Evolutionary conservation across 106 monocot species (phyloP).

Genomic region (Alisma plantagoaquatica): DNA sequence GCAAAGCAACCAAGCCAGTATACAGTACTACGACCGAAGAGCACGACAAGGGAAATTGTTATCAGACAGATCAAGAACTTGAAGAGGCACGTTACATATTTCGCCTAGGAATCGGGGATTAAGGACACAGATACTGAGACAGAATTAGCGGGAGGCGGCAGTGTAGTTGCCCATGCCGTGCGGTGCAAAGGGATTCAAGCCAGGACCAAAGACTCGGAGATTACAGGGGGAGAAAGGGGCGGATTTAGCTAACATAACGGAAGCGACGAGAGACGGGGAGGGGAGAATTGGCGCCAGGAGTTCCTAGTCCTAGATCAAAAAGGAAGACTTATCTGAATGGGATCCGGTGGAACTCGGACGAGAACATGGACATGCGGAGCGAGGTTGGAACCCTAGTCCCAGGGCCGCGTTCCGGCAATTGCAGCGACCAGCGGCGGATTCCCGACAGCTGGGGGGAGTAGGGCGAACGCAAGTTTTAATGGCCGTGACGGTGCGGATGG

Average conservation of each 20-base stretch:
- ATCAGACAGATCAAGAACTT: background rate
- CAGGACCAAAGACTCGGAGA: slow-evolving; percentile 27
- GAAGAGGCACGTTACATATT: too few relatives aligned
- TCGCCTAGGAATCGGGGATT: too few relatives aligned
- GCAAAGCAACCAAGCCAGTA: background rate
- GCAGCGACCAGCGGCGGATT: too few relatives aligned
- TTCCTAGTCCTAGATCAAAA: too few relatives aligned
- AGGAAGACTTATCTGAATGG: too few relatives aligned
- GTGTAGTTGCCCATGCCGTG: slow-evolving; percentile 23
- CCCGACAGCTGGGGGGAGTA: too few relatives aligned
- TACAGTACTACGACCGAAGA: background rate
- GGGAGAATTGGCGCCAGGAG: too few relatives aligned
- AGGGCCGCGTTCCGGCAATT: too few relatives aligned
- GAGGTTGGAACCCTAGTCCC: too few relatives aligned
- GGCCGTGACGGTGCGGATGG: too few relatives aligned
- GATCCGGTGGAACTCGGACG: slow-evolving; percentile 8
- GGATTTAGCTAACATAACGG: slow-evolving; percentile 3
- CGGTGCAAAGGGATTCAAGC: slow-evolving; percentile 29
- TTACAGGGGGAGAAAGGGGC: background rate
- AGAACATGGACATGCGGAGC: too few relatives aligned
- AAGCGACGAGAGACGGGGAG: background rate
- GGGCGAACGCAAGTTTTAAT: too few relatives aligned
- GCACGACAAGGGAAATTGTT: background rate
- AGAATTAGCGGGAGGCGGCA: slow-evolving; percentile 13
- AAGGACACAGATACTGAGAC: background rate